Evolutionary conservation across 768 basidiomycete genomes (phyloP), one percentile per base, ranked within the genome.

Genomic region (Dioszegia aurantiaca): DNA sequence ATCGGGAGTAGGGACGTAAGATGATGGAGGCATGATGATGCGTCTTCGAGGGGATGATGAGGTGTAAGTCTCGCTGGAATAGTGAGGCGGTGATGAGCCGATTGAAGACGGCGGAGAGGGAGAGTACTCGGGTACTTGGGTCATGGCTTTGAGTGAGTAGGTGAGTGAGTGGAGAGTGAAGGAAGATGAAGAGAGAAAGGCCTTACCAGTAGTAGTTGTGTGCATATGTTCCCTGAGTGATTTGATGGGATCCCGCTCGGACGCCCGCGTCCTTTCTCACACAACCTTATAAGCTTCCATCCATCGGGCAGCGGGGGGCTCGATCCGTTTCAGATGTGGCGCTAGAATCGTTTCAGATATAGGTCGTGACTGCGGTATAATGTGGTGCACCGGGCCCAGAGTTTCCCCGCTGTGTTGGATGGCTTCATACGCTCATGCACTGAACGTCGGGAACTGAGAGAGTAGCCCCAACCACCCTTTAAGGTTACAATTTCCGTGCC

Each of bases 251-350:
- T 37, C 36, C 10, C 36, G 36, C 36, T 37, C 17, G 36, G 36
- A 37, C 36, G 36, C 17, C 36, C 36, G 10, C 36, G 9, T 37
- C 36, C 36, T 37, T 37, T 37, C 10, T 9, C 9, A 9, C 36
- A 9, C 36, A 45, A 21, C 26, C 26, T 45, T 45, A 33, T 33
- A 33, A 33, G 33, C 33, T 33, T 33, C n/a, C n/a, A n/a, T n/a
- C n/a, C n/a, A n/a, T n/a, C n/a, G n/a, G n/a, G n/a, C n/a, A n/a
- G n/a, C n/a, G n/a, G n/a, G n/a, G n/a, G n/a, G n/a, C n/a, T 14
- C 12, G 19, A 14, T 47, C 46, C 17, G 46, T 47, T 47, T 47
- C 46, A 47, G 46, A 47, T 17, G 8, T 47, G 4, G 16, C 46
- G 4, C 26, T 26, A 28, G 19, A 16, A 24, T 31, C 9, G 46